Evolutionary conservation across 2,329 filamentous ascomycete species (phyloP).

Genomic region (Chaetomium strumarium): DNA sequence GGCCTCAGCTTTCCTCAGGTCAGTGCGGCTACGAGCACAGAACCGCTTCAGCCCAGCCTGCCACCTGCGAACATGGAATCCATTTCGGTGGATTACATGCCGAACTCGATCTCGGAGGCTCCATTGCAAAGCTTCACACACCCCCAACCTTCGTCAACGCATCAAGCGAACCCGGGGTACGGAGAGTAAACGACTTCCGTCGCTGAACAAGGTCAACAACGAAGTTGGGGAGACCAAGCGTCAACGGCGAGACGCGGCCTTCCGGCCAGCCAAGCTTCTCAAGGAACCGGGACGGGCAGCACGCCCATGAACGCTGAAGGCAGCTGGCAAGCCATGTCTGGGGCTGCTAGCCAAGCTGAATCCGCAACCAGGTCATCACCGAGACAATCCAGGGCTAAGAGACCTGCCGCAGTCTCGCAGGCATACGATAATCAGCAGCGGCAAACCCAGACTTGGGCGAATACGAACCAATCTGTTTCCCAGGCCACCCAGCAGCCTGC

Average conservation of each 20-base stretch:
- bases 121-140: constrained; percentile 14
- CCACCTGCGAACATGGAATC: constrained; percentile 11
- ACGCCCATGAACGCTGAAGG: constrained; percentile 1
- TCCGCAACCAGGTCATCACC: constrained; percentile 14
- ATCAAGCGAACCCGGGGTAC: constrained; percentile 6
- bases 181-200: constrained; percentile 12
- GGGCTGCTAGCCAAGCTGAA: not conserved
- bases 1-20: constrained; percentile 18
- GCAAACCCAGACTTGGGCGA: constrained; percentile 17
- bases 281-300: constrained; percentile 3
- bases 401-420: constrained; percentile 9
- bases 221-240: not conserved
- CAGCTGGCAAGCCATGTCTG: constrained; percentile 16
- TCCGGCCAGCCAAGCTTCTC: constrained; percentile 9
- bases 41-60: constrained; percentile 8
- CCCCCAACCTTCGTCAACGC: constrained; percentile 9
- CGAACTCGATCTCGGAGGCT: constrained; percentile 7
- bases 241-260: constrained; percentile 17
- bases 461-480: constrained; percentile 24
- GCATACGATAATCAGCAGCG: constrained; percentile 20
- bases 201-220: constrained; percentile 5
- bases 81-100: constrained; percentile 10
- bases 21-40: not conserved
- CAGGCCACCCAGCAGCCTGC: constrained; percentile 14
- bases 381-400: constrained; percentile 15